Conservation (phyloP, 192 early-diverging fungal species). For the Gonapodya prolifera region DNA sequence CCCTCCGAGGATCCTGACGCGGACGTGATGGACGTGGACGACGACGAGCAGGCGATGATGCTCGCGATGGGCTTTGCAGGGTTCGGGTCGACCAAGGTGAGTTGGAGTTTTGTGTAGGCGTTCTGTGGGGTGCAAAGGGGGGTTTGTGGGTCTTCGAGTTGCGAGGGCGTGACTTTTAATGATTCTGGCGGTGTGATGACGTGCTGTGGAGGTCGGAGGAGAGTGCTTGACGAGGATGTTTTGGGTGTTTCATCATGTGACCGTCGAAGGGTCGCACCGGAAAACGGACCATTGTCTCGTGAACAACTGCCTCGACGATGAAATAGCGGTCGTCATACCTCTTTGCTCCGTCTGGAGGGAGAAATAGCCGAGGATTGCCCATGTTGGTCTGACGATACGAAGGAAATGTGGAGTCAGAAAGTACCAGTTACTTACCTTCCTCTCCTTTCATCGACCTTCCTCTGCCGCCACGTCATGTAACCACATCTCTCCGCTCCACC, state of each 20-base stretch:
- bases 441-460: neutral
- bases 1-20: neutral
- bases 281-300: neutral
- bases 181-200: neutral
- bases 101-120: conserved; percentile 1
- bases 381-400: too few relatives aligned
- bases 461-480: too few relatives aligned
- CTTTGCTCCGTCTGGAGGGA: too few relatives aligned
- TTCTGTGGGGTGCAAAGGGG: neutral
- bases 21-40: conserved; percentile 13
- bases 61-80: conserved; percentile 77
- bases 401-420: too few relatives aligned
- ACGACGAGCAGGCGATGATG: conserved; percentile 68
- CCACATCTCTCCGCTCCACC: conserved; percentile 3
- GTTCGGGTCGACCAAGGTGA: conserved; percentile 74
- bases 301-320: too few relatives aligned
- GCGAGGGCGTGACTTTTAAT: neutral
- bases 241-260: too few relatives aligned
- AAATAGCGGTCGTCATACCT: too few relatives aligned
- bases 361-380: too few relatives aligned
- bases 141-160: neutral
- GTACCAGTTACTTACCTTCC: neutral
- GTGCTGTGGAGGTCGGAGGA: neutral
- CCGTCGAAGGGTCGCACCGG: too few relatives aligned
- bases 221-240: too few relatives aligned